Evolutionary conservation across 2,329 filamentous ascomycete genomes (phyloP).

Genomic region (Alternaria alternata): DNA sequence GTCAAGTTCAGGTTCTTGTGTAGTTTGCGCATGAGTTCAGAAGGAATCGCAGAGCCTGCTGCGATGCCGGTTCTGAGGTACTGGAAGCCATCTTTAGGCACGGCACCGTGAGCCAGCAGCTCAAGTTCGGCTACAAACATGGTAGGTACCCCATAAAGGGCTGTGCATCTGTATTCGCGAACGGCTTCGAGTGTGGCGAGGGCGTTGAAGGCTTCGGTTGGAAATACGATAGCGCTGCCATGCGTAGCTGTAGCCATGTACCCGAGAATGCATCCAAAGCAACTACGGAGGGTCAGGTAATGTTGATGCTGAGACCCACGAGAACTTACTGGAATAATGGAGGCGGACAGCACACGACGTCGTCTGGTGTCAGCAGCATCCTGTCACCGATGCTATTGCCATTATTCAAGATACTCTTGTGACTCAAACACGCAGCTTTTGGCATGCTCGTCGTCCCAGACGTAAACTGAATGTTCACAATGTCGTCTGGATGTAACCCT

Average conservation of each 20-base stretch:
- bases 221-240: constrained; percentile 83
- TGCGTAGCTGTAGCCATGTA: constrained; percentile 94
- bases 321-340: constrained; percentile 58
- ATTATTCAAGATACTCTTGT: constrained; percentile 91
- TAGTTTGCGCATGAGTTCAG: constrained; percentile 79
- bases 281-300: constrained; percentile 53
- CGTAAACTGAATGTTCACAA: constrained; percentile 96
- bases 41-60: constrained; percentile 84
- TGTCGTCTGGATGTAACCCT: constrained; percentile 68
- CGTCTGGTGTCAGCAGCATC: constrained; percentile 78
- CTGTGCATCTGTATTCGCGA: constrained; percentile 69
- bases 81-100: constrained; percentile 62
- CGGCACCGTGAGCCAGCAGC: constrained; percentile 66
- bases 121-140: constrained; percentile 95
- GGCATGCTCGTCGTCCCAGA: constrained; percentile 91
- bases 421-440: constrained; percentile 89
- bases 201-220: constrained; percentile 86
- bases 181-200: constrained; percentile 71
- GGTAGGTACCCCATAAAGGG: constrained; percentile 87
- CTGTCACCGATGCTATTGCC: constrained; percentile 82
- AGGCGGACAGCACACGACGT: constrained; percentile 73
- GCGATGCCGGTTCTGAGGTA: constrained; percentile 87
- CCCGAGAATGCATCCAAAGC: constrained; percentile 91
- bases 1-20: constrained; percentile 77
- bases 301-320: neutral